Evolutionary conservation across 169 alveolate species (phyloP).

Genomic region (Eimeria sp.): DNA sequence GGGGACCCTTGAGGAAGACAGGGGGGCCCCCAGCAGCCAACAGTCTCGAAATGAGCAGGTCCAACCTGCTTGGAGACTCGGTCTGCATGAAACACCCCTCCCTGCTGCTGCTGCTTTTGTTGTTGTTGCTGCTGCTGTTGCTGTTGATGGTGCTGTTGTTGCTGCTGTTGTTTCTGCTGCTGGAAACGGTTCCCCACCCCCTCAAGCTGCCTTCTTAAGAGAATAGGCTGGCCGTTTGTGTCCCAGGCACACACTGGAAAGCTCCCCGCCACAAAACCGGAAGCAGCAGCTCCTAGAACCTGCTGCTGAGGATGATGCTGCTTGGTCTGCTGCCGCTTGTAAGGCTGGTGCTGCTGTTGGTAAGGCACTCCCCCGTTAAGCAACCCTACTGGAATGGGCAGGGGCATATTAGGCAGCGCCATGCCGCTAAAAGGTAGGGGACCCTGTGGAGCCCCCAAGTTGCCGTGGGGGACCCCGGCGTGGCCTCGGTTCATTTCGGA

Average conservation of each 20-base stretch:
- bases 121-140: conserved; percentile 12
- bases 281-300: too few relatives aligned
- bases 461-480: too few relatives aligned
- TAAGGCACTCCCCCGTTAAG: background rate
- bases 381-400: background rate
- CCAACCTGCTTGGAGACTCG: background rate
- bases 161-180: conserved; percentile 2
- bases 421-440: too few relatives aligned
- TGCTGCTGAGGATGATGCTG: too few relatives aligned
- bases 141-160: background rate
- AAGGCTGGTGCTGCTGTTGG: background rate
- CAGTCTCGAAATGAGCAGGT: background rate
- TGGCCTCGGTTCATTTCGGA: too few relatives aligned
- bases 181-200: background rate
- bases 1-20: background rate
- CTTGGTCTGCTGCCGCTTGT: too few relatives aligned
- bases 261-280: too few relatives aligned
- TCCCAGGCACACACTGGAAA: too few relatives aligned
- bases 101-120: background rate
- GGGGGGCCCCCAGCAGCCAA: conserved; percentile 7
- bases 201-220: too few relatives aligned
- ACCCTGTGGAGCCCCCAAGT: too few relatives aligned
- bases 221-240: too few relatives aligned
- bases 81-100: background rate
- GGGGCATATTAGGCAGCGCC: background rate